Evolutionary conservation across 768 basidiomycete genomes (phyloP), one percentile per base, ranked within the genome.

Genomic region (Neoboletus magnificus): DNA sequence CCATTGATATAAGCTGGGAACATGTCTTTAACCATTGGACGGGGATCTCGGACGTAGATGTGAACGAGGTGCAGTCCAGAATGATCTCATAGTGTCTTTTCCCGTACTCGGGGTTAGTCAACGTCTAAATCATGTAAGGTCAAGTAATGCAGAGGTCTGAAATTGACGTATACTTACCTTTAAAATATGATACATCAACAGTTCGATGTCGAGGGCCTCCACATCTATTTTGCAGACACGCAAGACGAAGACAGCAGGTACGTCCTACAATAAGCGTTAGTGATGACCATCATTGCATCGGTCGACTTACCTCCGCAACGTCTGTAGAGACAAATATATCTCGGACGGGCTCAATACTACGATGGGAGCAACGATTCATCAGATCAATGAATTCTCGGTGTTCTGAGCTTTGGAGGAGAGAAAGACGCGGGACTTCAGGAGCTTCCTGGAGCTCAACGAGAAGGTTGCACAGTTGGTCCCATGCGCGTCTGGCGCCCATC

Each of bases 1-100:
- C 89, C 25, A 70, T 67, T 7, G 92, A 90, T 51, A 89, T 81
- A 20, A 90, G 74, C 66, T 92, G 89, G 13, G 84, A 80, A 56
- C 87, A 86, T 51, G 83, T 87, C 69, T 87, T 90, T 44, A 93
- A 66, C 87, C 88, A 91, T 58, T 89, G 86, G 10, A 89, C 73
- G 0, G 93, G 92, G 9, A 93, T 75, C 70, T 93, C 89, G 0
- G 90, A 89, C 11, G 80, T 78, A 2, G 86, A 77, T 4, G 83
- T 79, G 67, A 93, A 93, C 10, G 79, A 80, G 35, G 91, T 93
- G 71, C 87, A 92, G 62, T 95, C 92, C 32, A 93, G 66, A 58
- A 95, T 81, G 46, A 95, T 73, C 45, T 92, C 88, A 65, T 86
- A 90, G 4, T 66, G 55, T 29, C 78, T 78, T 43, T 78, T 71